Conservation (phyloP, 192 early-diverging fungal genomes). For the Rhizophagus prolifer region DNA sequence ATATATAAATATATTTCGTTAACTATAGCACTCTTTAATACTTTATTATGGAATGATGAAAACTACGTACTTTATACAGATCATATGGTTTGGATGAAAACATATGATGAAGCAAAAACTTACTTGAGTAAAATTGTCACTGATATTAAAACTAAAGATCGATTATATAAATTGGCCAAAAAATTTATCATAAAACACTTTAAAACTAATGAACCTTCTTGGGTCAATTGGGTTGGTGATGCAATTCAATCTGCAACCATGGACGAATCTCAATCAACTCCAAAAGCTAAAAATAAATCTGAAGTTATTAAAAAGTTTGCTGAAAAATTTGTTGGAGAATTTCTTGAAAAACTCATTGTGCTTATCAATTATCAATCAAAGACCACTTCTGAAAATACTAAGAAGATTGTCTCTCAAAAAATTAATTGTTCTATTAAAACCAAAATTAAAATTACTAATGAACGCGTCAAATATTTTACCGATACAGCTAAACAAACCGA, state of each 20-base stretch:
- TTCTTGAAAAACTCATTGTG: no score
- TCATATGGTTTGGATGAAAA: background rate
- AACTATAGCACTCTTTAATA: constrained; percentile 18
- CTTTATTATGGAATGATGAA: constrained; percentile 19
- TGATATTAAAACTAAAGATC: constrained; percentile 10
- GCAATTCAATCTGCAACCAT: background rate
- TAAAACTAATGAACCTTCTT: background rate
- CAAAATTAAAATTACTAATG: no score
- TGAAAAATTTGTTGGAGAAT: no score
- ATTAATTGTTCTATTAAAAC: background rate
- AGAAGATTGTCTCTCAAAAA: background rate
- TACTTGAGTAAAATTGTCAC: background rate
- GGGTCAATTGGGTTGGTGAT: background rate
- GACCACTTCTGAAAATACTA: background rate
- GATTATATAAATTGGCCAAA: constrained; percentile 1
- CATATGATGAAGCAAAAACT: no score
- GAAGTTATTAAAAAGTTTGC: no score
- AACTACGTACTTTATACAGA: background rate
- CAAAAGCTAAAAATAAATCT: background rate
- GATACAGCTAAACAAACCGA: no score
- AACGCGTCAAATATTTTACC: no score
- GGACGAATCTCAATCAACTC: background rate
- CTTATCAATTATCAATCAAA: no score
- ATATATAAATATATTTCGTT: no score
- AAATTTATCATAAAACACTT: constrained; percentile 16